phyloP scores from a whole-genome alignment of 352 stramenopile species.

The Blastocystis sp. region DNA sequence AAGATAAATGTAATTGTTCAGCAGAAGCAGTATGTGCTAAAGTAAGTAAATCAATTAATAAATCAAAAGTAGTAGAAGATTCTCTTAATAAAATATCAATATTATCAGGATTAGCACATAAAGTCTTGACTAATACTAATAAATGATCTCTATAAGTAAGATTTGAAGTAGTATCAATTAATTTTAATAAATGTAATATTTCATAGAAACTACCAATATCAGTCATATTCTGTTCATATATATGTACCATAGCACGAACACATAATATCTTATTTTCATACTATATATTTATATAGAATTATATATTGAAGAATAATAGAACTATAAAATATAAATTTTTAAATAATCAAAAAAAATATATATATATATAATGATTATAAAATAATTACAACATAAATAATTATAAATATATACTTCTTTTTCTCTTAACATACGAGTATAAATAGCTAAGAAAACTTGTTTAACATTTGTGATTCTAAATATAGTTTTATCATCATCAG shows the following conservation, averaged over 20 bases:
- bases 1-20: conserved; percentile 17
- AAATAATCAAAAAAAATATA: too few species aligned
- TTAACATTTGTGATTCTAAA: conserved; percentile 40
- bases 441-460: conserved; percentile 50
- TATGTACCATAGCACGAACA: conserved; percentile 46
- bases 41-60: conserved; percentile 40
- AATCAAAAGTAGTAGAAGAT: conserved; percentile 3
- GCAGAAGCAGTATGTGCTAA: conserved; percentile 38
- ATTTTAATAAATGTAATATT: conserved; percentile 22
- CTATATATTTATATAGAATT: neutral
- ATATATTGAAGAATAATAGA: neutral
- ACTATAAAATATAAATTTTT: neutral
- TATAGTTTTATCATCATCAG: conserved; percentile 41
- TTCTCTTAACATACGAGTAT: conserved; percentile 51
- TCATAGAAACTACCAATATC: conserved; percentile 51
- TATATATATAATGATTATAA: too few species aligned
- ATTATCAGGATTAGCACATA: conserved; percentile 26
- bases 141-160: conserved; percentile 32
- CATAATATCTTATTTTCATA: conserved; percentile 46
- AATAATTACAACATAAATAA: conserved; percentile 30
- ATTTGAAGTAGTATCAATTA: conserved; percentile 22
- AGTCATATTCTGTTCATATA: conserved; percentile 47
- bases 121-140: conserved; percentile 33
- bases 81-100: conserved; percentile 31
- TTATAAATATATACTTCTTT: conserved; percentile 45